Conservation (phyloP, 352 stramenopile species). For the Thraustochytrium striatum region DNA sequence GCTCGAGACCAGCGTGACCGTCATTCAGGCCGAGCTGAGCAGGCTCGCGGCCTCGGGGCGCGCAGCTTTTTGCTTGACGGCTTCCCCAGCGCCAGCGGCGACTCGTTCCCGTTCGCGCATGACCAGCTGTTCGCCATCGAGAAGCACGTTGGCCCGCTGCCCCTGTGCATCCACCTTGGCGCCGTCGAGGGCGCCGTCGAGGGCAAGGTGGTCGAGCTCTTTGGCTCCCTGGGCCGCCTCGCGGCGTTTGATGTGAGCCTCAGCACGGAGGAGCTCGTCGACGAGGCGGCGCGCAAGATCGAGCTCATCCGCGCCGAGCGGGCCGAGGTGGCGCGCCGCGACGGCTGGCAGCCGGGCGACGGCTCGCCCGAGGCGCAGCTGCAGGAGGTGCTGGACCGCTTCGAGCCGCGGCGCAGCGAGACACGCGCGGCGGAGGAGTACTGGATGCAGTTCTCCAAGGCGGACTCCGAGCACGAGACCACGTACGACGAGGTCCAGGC, state of each 20-base stretch:
- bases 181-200: neutral
- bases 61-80: constrained; percentile 47
- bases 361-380: constrained; percentile 26
- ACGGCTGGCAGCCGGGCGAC: constrained; percentile 17
- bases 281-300: neutral
- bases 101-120: constrained; percentile 48
- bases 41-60: neutral
- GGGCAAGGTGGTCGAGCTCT: constrained; percentile 12
- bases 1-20: neutral
- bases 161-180: constrained; percentile 9
- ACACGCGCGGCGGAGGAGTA: constrained; percentile 10
- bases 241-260: neutral
- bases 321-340: neutral
- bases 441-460: constrained; percentile 3
- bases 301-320: neutral
- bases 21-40: neutral
- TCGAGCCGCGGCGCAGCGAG: neutral
- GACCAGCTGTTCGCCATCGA: constrained; percentile 53
- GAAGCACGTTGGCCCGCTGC: constrained; percentile 34
- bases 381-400: constrained; percentile 29
- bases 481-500: neutral
- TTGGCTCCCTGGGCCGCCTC: neutral
- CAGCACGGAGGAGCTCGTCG: neutral
- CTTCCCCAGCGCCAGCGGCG: constrained; percentile 34
- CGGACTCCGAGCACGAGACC: neutral